Base-by-base conservation (phyloP, 345 rosid genomes). In the Trapa incisa region DNA sequence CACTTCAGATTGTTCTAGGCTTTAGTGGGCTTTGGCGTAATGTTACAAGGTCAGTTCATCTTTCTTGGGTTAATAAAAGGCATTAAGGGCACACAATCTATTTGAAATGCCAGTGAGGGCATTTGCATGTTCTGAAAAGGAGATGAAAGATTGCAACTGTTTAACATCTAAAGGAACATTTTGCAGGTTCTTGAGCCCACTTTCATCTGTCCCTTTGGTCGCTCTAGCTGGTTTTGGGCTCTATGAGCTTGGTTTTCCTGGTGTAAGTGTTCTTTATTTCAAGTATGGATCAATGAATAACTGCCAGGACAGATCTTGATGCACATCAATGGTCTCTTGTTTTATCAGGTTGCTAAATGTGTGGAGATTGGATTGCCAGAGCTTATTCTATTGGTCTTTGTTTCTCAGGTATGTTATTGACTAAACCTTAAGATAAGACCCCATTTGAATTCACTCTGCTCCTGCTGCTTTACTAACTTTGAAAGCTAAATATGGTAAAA, bases 1-100 rank as follows among this genome's bases (percentile, higher is more conserved):
- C 87, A 60, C 96, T 91, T 80, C 99, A 95, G 78, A 95, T 95
- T 70, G 92, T 91, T 64, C 87, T 95, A 38, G 99, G 99, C 67
- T 95, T 95, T 78, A 95, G 96, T 74, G 99, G 99, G 65, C 96
- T 95, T 66, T 95, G 97, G 99, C 96, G 96, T 66, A 87, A 87
- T 73, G 97, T 95, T 65, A 53, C 88, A 35, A 86, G 93, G 99
- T 94, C 50, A 65, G 33, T 22, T 14, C 41, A 50, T 11, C 41
- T 22, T 42, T 16, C 14, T 47, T 41, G n/a, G 29, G 29, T 22
- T 22, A n/a, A 10, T 35, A 56, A 53, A 41, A 39, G 38, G 5
- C 56, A 50, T 2, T 32, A 58, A 3, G 48, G 16, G 14, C 11
- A 35, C 32, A 3, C 8, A 0, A 5, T 1, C 35, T 58, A 13